Conservation (phyloP, 139 green algal species). For the Chlamydomonas asymmetrica region DNA sequence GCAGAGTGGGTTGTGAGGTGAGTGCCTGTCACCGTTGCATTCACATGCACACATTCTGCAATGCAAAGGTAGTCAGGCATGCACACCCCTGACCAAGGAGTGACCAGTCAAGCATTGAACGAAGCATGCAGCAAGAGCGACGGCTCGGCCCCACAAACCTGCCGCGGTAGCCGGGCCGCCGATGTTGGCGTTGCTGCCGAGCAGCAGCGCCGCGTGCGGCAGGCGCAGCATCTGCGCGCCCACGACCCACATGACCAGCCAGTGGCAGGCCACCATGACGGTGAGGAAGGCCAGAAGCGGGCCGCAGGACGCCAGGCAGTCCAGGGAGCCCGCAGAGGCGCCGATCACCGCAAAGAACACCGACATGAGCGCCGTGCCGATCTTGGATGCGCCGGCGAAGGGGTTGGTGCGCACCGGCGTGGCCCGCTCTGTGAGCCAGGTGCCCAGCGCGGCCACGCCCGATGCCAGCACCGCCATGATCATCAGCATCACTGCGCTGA, state of each 20-base stretch:
- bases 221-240: conserved; percentile 31
- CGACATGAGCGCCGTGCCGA: conserved; percentile 65
- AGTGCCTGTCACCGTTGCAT: neutral
- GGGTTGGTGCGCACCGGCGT: neutral
- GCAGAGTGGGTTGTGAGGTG: neutral
- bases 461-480: conserved; percentile 37
- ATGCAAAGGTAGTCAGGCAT: neutral
- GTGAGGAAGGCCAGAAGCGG: conserved; percentile 53
- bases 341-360: conserved; percentile 87
- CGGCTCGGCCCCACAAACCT: conserved; percentile 13
- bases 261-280: conserved; percentile 48
- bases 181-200: conserved; percentile 76
- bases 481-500: conserved; percentile 30
- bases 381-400: conserved; percentile 38
- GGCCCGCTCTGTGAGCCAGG: too few species aligned
- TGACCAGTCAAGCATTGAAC: neutral
- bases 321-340: conserved; percentile 52
- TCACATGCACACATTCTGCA: neutral
- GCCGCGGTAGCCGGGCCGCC: conserved; percentile 78
- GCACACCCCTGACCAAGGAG: neutral
- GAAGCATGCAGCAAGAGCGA: neutral
- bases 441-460: conserved; percentile 8
- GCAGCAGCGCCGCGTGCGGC: conserved; percentile 53
- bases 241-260: conserved; percentile 31
- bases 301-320: conserved; percentile 33